Conservation (phyloP, 108 stramenopile genomes). For the Skeletonema marinoi region DNA sequence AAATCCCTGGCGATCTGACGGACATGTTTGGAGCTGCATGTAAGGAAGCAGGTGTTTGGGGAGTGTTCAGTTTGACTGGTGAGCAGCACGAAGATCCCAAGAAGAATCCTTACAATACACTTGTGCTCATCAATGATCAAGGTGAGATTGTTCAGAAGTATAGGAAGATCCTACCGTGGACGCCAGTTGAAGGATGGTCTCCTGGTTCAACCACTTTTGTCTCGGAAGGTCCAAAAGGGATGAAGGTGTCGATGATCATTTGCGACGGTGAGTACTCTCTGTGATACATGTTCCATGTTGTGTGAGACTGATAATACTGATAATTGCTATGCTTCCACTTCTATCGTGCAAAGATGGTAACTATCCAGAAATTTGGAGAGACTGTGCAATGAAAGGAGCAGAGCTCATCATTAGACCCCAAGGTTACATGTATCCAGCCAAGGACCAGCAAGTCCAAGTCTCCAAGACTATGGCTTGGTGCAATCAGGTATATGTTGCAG, state of each 20-base stretch:
- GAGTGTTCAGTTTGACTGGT: conserved; percentile 78
- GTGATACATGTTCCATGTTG: too few relatives aligned
- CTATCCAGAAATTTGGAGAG: conserved; percentile 75
- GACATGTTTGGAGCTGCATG: conserved; percentile 66
- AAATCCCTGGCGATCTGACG: conserved; percentile 74
- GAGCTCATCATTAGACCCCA: conserved; percentile 81
- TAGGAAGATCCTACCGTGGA: conserved; percentile 80
- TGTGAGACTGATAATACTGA: too few relatives aligned
- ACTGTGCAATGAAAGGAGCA: conserved; percentile 83
- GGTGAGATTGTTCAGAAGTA: conserved; percentile 87
- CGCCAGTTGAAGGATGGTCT: conserved; percentile 72
- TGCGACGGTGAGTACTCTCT: conserved; percentile 49
- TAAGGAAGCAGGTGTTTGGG: conserved; percentile 73
- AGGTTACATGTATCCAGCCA: conserved; percentile 83
- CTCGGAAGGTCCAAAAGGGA: conserved; percentile 78
- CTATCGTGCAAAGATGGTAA: conserved; percentile 50
- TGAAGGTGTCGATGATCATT: conserved; percentile 84
- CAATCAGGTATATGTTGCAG: conserved; percentile 87
- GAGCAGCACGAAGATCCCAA: conserved; percentile 83
- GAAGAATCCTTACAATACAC: conserved; percentile 85
- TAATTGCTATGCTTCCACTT: too few relatives aligned
- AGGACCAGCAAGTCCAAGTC: conserved; percentile 85
- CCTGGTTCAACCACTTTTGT: conserved; percentile 69
- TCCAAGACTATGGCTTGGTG: conserved; percentile 88
- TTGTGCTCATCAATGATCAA: conserved; percentile 75